phyloP scores from a whole-genome alignment of 257 asterid genomes.

The Fraxinus pennsylvanica region DNA sequence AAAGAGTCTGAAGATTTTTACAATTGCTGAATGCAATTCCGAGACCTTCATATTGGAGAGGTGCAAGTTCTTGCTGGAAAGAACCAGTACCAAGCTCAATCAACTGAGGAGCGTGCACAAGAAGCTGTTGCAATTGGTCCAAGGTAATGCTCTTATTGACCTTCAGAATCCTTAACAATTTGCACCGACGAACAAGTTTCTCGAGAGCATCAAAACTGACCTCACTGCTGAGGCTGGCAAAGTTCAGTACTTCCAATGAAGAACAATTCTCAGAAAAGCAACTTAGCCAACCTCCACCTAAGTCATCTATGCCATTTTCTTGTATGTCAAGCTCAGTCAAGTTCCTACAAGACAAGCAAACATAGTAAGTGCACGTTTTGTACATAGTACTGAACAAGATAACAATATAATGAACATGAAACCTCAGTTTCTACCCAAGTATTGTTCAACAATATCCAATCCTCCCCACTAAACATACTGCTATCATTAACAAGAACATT shows the following conservation, averaged over 20 bases:
- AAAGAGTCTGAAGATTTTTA: constrained; percentile 53
- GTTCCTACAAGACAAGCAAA: constrained; percentile 29
- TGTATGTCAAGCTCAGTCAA: constrained; percentile 52
- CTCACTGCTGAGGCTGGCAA: constrained; percentile 44
- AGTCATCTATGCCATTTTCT: constrained; percentile 53
- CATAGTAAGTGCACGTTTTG: background rate
- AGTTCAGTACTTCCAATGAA: constrained; percentile 46
- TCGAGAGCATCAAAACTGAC: constrained; percentile 45
- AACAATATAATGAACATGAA: background rate
- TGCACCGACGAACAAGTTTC: constrained; percentile 43
- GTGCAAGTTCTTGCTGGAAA: constrained; percentile 59
- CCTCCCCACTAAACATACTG: background rate
- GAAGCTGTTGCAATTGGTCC: constrained; percentile 46
- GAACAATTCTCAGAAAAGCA: constrained; percentile 47
- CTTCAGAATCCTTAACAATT: constrained; percentile 41
- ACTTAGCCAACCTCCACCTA: constrained; percentile 55
- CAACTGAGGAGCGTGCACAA: constrained; percentile 47
- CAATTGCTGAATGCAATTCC: constrained; percentile 55
- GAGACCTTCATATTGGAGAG: constrained; percentile 51
- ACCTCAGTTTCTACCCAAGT: background rate
- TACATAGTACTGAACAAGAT: background rate
- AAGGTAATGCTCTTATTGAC: constrained; percentile 50
- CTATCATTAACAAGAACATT: background rate
- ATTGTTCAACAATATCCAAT: background rate
- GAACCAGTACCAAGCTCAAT: constrained; percentile 58